A percentile compares a stretch with the other conserved stretches of the same genome.
Conservation (phyloP, 108 stramenopile species). For the Parietichytrium sp. region DNA sequence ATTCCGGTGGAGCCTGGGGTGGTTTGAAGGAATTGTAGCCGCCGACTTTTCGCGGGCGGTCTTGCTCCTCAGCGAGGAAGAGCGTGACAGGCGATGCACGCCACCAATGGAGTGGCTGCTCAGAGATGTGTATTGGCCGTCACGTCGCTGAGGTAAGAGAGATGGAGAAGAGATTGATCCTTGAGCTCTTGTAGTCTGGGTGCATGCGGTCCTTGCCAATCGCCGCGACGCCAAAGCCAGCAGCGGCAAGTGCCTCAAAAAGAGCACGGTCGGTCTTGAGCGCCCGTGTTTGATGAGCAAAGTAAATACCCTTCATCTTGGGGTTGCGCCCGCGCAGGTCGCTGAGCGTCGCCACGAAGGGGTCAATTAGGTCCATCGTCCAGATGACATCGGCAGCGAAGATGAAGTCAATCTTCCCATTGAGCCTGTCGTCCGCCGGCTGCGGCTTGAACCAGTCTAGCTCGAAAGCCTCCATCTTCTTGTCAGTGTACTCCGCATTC, state of each 20-base stretch:
- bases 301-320: not conserved
- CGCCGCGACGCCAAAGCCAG: not conserved
- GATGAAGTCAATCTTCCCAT: not conserved
- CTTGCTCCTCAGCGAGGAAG: too few species aligned
- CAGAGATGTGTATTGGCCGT: too few species aligned
- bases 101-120: too few species aligned
- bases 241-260: not conserved
- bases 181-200: not conserved
- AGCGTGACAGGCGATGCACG: too few species aligned
- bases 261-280: not conserved
- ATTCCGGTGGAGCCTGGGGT: too few species aligned
- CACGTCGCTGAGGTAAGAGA: too few species aligned
- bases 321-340: not conserved
- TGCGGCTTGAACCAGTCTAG: slow-evolving; percentile 22
- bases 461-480: not conserved
- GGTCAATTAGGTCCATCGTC: not conserved
- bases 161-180: slow-evolving; percentile 36
- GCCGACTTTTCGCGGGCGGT: too few species aligned
- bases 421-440: not conserved
- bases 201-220: not conserved
- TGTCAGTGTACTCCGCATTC: not conserved
- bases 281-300: slow-evolving; percentile 1
- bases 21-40: too few species aligned
- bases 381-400: slow-evolving; percentile 36
- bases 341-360: not conserved